phyloP scores from a whole-genome alignment of 495 filamentous ascomycete genomes.

The Tuber melanosporum region DNA sequence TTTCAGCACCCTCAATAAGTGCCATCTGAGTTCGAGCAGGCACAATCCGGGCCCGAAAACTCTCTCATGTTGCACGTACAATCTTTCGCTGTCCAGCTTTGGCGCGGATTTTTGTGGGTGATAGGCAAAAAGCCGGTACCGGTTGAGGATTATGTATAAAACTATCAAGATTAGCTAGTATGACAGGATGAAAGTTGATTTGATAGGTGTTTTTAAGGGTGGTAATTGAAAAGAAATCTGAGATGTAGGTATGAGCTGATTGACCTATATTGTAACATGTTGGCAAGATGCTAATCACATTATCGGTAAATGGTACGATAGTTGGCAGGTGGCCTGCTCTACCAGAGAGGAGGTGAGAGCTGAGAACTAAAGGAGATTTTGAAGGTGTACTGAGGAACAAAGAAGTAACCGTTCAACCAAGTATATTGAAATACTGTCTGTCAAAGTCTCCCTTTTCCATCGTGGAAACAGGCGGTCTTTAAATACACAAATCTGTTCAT shows the following conservation, averaged over 20 bases:
- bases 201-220: background rate
- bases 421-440: no score
- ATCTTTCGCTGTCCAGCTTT: background rate
- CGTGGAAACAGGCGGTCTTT: no score
- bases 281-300: no score
- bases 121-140: background rate
- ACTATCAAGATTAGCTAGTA: background rate
- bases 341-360: no score
- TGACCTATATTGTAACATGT: no score
- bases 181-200: background rate
- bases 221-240: background rate
- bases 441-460: no score
- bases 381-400: no score
- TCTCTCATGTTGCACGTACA: fast-evolving
- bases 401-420: no score
- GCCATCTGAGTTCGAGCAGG: background rate
- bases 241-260: background rate
- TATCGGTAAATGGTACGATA: no score
- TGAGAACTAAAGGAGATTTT: no score
- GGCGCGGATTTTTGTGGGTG: background rate
- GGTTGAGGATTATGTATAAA: background rate
- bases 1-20: background rate
- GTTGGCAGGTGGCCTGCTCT: no score
- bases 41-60: background rate
- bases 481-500: no score